Evolutionary conservation across 306 rosid species (phyloP).

Genomic region (Sophora flavescens): DNA sequence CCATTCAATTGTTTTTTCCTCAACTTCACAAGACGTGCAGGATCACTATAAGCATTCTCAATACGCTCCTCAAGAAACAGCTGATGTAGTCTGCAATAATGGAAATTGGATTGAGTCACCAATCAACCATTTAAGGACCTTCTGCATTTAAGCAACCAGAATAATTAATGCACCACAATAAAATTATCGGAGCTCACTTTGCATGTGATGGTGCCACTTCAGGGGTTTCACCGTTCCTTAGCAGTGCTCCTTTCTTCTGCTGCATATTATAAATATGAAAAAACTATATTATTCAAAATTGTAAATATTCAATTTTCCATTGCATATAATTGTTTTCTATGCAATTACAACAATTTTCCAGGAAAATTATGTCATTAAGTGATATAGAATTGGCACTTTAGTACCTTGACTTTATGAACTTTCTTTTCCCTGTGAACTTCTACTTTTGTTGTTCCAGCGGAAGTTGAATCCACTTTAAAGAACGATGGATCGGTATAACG

Average conservation of each 20-base stretch:
- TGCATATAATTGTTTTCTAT: constrained; percentile 22
- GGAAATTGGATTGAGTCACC: constrained; percentile 41
- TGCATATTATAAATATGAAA: constrained; percentile 38
- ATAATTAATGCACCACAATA: constrained; percentile 39
- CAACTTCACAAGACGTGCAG: constrained; percentile 82
- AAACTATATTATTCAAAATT: constrained; percentile 26
- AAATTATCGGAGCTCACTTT: constrained; percentile 70
- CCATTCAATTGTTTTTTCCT: constrained; percentile 77
- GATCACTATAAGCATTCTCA: constrained; percentile 75
- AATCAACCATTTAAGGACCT: constrained; percentile 41
- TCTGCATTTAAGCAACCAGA: constrained; percentile 40
- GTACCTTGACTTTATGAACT: constrained; percentile 78
- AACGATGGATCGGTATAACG: constrained; percentile 97
- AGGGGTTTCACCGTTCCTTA: constrained; percentile 77
- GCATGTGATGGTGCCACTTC: constrained; percentile 72
- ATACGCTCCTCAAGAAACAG: constrained; percentile 84
- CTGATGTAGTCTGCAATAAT: constrained; percentile 78
- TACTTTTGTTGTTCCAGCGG: constrained; percentile 49
- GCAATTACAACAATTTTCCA: constrained; percentile 10
- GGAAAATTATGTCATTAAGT: neutral
- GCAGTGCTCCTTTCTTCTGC: constrained; percentile 73
- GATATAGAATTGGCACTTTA: constrained; percentile 25
- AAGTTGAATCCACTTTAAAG: constrained; percentile 69
- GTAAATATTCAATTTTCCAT: constrained; percentile 33
- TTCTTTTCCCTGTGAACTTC: constrained; percentile 74